Evolutionary conservation across 805 yeast species (phyloP), one percentile per base, ranked within the genome.

Genomic region (Suhomyces xylopsoci): DNA sequence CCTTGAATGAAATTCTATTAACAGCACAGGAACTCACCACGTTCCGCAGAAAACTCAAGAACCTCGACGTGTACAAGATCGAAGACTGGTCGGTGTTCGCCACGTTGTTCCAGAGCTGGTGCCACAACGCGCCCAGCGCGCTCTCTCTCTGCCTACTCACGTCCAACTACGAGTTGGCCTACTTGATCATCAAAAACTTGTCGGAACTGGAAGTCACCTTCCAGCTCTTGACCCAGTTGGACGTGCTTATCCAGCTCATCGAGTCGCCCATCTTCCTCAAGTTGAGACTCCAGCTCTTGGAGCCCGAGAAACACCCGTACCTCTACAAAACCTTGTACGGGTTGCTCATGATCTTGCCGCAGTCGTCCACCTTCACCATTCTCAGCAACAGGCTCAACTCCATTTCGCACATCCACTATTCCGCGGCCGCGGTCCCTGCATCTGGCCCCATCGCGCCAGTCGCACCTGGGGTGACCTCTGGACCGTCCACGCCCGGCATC

Each of bases 261-360:
- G 99, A 94, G 68, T 87, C 96, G 2, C 98, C 97, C 1, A 92
- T 91, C 1, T 92, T 94, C 67, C 86, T 96, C 17, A 84, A 88
- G 60, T 77, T 92, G 57, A 80, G 99, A 53, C 73, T 94, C 51
- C 97, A 93, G 68, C 73, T 94, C n/a, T 73, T 94, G 46, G 96
- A 90, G 62, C 97, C 97, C 1, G 89, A 85, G 47, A 82, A 80
- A 56, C 80, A 88, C 64, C 96, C 96, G 1, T 88, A 80, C 62
- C 71, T 94, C 32, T 89, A 87, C 76, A 90, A 90, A 64, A 88
- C 97, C 50, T 78, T 94, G 28, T 94, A 90, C 66, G 99, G 98
- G 1, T 80, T 94, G 28, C 74, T 94, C 54, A 94, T 94, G 99
- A 78, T 94, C 5, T 70, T 94, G 48, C 99, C 99, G 0, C 99